Conservation (phyloP, 2,329 filamentous ascomycete genomes). For the Ophiostoma himal-ulmi region DNA sequence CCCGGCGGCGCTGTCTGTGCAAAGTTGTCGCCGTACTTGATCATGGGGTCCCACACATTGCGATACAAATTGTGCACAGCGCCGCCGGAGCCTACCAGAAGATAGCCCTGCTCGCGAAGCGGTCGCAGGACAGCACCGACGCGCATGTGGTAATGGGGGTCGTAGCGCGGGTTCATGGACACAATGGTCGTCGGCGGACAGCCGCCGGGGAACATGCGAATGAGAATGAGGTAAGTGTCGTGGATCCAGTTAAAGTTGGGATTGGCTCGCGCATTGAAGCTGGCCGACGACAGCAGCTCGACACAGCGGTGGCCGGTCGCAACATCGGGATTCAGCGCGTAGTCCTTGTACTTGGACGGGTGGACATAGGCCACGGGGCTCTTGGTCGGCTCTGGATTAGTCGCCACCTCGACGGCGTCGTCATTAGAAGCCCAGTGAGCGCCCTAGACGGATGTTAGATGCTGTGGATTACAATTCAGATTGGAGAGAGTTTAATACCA, state of each 20-base stretch:
- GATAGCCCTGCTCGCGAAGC: conserved; percentile 45
- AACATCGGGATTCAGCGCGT: conserved; percentile 56
- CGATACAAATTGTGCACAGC: conserved; percentile 66
- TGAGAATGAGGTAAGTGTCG: conserved; percentile 62
- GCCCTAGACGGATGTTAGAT: conserved; percentile 38
- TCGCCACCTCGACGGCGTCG: conserved; percentile 54
- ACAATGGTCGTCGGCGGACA: conserved; percentile 60
- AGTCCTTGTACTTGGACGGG: conserved; percentile 58
- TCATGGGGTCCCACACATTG: conserved; percentile 60
- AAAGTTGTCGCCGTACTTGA: conserved; percentile 58
- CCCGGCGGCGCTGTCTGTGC: conserved; percentile 54
- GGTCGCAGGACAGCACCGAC: conserved; percentile 53
- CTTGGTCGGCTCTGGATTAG: conserved; percentile 55
- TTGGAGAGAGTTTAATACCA: conserved; percentile 39
- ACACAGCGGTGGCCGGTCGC: conserved; percentile 46
- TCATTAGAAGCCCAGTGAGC: conserved; percentile 59
- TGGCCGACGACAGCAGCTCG: conserved; percentile 42
- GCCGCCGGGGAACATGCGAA: conserved; percentile 61
- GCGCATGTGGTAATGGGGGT: conserved; percentile 43
- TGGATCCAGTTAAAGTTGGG: conserved; percentile 64
- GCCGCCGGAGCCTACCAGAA: conserved; percentile 56
- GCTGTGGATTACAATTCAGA: background rate
- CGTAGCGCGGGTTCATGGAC: conserved; percentile 37
- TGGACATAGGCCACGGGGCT: conserved; percentile 62
- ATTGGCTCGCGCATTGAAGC: conserved; percentile 51